Conservation (phyloP, 208 protist genomes). For the Leishmania aethiopica region DNA sequence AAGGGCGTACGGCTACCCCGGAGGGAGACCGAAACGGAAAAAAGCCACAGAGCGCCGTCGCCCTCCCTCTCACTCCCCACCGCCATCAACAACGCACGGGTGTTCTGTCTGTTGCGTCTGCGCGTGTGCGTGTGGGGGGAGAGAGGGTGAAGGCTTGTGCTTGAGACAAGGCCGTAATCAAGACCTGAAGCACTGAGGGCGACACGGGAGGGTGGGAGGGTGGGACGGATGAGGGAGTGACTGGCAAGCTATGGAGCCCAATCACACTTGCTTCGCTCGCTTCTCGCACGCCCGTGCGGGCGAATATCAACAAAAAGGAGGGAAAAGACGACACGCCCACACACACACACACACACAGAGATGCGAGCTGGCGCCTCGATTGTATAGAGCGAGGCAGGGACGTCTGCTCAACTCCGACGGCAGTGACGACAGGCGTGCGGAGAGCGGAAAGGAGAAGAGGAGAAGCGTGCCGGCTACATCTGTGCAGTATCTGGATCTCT, state of each 20-base stretch:
- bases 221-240: neutral
- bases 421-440: too few relatives aligned
- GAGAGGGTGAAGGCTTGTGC: neutral
- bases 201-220: neutral
- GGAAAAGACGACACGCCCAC: neutral
- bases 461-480: neutral
- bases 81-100: neutral
- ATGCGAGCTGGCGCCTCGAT: neutral
- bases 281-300: neutral
- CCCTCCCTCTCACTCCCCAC: neutral
- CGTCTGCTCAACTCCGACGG: neutral
- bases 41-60: neutral
- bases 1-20: neutral
- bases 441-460: neutral
- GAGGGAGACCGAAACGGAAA: neutral
- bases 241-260: neutral
- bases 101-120: neutral
- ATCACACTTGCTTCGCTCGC: neutral
- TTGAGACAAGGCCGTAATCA: neutral
- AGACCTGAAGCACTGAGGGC: neutral
- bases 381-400: constrained; percentile 1
- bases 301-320: neutral
- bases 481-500: neutral
- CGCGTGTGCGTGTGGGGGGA: neutral
- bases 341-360: neutral